Conservation (phyloP, 805 yeast species). For the Tetrapisispora nanseiensis region DNA sequence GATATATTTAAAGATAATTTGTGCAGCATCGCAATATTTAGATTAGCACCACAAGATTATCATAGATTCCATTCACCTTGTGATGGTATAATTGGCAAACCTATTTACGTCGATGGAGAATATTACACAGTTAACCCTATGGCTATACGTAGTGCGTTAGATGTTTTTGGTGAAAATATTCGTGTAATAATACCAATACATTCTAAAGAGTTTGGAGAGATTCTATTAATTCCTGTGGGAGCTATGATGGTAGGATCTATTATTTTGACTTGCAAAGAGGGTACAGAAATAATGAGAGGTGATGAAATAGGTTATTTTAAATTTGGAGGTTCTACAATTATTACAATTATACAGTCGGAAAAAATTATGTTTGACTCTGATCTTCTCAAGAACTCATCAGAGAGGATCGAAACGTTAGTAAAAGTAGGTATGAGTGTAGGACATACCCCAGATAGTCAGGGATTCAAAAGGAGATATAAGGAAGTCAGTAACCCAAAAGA, state of each 20-base stretch:
- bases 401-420: conserved; percentile 70
- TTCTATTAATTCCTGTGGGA: conserved; percentile 75
- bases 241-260: conserved; percentile 99
- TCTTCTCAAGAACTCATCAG: conserved; percentile 53
- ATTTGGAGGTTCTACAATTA: conserved; percentile 88
- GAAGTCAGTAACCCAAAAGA: conserved; percentile 22
- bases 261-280: conserved; percentile 54
- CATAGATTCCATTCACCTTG: conserved; percentile 91
- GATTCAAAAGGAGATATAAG: conserved; percentile 39
- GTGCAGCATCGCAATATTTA: conserved; percentile 66
- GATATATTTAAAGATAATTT: conserved; percentile 33
- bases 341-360: conserved; percentile 49
- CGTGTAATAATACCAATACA: conserved; percentile 70
- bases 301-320: conserved; percentile 91
- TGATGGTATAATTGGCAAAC: conserved; percentile 57
- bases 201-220: conserved; percentile 66
- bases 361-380: conserved; percentile 62
- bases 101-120: conserved; percentile 70
- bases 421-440: conserved; percentile 91
- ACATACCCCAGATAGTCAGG: conserved; percentile 45
- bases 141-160: conserved; percentile 84
- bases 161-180: conserved; percentile 88
- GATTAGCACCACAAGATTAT: conserved; percentile 95
- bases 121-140: conserved; percentile 95
- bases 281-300: conserved; percentile 50